Evolutionary conservation across 2,329 filamentous ascomycete genomes (phyloP), one percentile per base, ranked within the genome.

Genomic region (Colletotrichum nymphaeae): DNA sequence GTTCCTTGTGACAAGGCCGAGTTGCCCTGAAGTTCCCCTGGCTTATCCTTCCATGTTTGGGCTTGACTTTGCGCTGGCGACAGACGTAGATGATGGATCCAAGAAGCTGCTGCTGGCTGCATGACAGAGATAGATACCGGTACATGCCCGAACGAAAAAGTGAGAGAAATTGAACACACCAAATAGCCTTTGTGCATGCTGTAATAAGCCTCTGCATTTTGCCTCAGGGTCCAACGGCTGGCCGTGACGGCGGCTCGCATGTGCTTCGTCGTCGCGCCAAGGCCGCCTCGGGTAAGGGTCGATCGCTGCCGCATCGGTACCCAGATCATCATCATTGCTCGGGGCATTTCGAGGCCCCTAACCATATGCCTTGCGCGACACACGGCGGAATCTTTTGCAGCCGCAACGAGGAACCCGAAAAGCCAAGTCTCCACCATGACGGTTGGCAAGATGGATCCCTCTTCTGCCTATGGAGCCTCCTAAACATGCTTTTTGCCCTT

Each of bases 221-320:
- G 42, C 42, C 19, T 69, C 66, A 73, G 70, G 70, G 70, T 73
- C 71, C 71, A 56, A 72, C 55, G 22, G 68, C 26, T 35, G 37
- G 52, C 16, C 67, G 71, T 73, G 62, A 72, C 57, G 67, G 62
- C 52, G 62, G 56, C 68, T 71, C 72, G 68, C 71, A 73, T 72
- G 67, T 73, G 71, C 28, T 28, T 35, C 49, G 67, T 49, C 42
- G 19, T 49, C 19, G 42, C 63, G 71, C 71, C 68, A 67, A 73
- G 71, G 56, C 62, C 62, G 55, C 56, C 32, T 42, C 30, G 53
- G 53, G 69, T 60, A 55, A 53, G 46, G 62, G 68, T 28, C 68
- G 71, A 73, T 73, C 71, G 60, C 68, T 71, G 57, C 71, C 71
- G 58, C 62, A 60, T 72, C 56, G 35, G 70, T 59, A 60, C 65